Evolutionary conservation across 306 rosid species (phyloP).

Genomic region (Aeschynomene evenia): DNA sequence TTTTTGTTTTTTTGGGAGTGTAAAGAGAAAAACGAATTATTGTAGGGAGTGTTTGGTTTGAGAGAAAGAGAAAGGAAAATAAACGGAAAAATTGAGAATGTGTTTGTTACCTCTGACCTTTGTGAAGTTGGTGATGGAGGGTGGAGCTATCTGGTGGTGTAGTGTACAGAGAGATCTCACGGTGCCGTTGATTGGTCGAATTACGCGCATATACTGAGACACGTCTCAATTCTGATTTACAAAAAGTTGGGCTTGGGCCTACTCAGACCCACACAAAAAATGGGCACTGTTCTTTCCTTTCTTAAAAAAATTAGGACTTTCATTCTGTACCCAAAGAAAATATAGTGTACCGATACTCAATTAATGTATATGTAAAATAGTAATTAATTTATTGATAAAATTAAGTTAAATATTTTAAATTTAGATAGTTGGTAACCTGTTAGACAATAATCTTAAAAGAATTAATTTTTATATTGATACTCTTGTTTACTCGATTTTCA

Average conservation of each 20-base stretch:
- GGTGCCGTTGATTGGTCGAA: slow-evolving; percentile 15
- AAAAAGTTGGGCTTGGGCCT: not conserved
- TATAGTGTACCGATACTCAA: too few species aligned
- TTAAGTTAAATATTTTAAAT: too few species aligned
- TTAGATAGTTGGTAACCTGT: too few species aligned
- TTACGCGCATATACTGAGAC: slow-evolving; percentile 20
- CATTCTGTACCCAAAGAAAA: too few species aligned
- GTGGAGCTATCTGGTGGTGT: too few species aligned
- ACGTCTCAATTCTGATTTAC: slow-evolving; percentile 1
- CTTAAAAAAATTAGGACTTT: too few species aligned
- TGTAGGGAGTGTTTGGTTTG: slow-evolving; percentile 19
- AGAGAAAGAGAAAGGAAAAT: slow-evolving; percentile 15
- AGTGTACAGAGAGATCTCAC: slow-evolving; percentile 43
- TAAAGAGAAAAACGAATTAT: not conserved
- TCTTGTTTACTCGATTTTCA: too few species aligned
- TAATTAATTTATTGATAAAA: too few species aligned
- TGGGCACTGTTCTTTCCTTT: not conserved
- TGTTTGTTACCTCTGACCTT: slow-evolving; percentile 39
- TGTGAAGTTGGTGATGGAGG: not conserved
- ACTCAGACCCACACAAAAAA: not conserved
- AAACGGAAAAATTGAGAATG: not conserved
- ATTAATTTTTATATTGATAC: too few species aligned
- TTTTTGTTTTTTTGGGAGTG: not conserved
- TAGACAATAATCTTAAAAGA: too few species aligned
- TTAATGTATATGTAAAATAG: too few species aligned